Conservation (phyloP, 768 basidiomycete genomes). For the Auricularia cornea region DNA sequence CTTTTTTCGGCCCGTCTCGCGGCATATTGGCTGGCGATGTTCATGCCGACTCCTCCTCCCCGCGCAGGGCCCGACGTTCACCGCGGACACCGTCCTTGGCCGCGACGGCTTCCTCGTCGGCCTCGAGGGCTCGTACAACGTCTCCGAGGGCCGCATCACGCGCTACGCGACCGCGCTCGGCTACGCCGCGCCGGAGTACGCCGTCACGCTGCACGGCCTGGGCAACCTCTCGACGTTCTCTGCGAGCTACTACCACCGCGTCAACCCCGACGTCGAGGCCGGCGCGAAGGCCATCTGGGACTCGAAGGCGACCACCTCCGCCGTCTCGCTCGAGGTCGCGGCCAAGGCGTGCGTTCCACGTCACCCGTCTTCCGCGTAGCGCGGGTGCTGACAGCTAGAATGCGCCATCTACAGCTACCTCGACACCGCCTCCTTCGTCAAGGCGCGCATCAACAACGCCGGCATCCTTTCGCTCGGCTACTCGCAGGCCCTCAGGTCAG, state of each 20-base stretch:
- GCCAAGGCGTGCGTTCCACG: constrained; percentile 70
- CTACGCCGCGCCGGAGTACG: constrained; percentile 94
- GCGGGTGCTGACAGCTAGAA: background rate
- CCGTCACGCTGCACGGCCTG: constrained; percentile 88
- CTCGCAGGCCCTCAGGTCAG: constrained; percentile 72
- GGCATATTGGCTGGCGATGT: background rate
- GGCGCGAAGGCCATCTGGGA: constrained; percentile 97
- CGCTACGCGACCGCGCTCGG: constrained; percentile 89
- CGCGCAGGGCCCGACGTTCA: constrained; percentile 87
- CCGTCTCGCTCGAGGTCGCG: constrained; percentile 89
- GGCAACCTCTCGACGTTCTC: constrained; percentile 91
- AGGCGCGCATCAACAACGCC: constrained; percentile 97
- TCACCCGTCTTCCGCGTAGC: background rate
- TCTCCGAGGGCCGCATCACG: constrained; percentile 85
- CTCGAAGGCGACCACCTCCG: constrained; percentile 78
- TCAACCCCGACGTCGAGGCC: constrained; percentile 84
- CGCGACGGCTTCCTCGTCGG: constrained; percentile 97
- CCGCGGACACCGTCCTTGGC: constrained; percentile 89
- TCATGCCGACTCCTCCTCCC: constrained; percentile 6
- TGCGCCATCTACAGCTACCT: constrained; percentile 45
- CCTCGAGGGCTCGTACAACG: constrained; percentile 94
- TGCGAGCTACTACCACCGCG: constrained; percentile 97
- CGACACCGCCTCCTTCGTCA: constrained; percentile 85
- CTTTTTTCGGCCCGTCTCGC: constrained; percentile 1
- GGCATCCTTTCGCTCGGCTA: constrained; percentile 84